Evolutionary conservation across 2,329 filamentous ascomycete species (phyloP).

Genomic region (Hypoxylon sp.): DNA sequence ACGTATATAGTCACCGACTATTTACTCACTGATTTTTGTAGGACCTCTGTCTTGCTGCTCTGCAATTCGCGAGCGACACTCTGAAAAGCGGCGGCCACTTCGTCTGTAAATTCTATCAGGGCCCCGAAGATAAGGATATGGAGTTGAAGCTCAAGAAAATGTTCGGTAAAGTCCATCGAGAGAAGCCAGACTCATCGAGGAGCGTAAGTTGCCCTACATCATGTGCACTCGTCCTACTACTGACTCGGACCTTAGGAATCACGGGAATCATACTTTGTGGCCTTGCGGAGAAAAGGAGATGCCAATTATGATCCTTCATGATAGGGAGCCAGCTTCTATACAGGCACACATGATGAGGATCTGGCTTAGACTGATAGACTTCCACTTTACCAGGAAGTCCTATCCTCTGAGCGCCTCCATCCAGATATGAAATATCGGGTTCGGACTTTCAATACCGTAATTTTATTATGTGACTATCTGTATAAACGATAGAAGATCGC

Average conservation of each 20-base stretch:
- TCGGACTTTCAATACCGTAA: too few species aligned
- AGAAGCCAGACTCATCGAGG: conserved; percentile 92
- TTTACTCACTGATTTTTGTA: conserved; percentile 49
- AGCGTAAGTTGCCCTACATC: conserved; percentile 64
- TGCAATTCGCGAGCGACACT: conserved; percentile 86
- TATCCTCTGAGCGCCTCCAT: too few species aligned
- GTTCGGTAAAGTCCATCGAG: conserved; percentile 81
- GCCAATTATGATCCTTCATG: too few species aligned
- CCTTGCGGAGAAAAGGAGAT: conserved; percentile 69
- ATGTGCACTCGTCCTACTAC: not conserved
- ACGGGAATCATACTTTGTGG: conserved; percentile 87
- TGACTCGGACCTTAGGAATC: conserved; percentile 68
- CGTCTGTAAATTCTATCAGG: conserved; percentile 97
- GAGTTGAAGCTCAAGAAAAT: conserved; percentile 77
- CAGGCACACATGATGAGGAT: too few species aligned
- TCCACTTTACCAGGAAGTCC: too few species aligned
- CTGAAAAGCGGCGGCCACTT: conserved; percentile 86
- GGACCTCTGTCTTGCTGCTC: conserved; percentile 89
- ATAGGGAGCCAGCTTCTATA: too few species aligned
- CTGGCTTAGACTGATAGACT: too few species aligned
- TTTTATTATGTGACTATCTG: too few species aligned
- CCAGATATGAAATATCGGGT: too few species aligned
- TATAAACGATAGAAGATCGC: too few species aligned
- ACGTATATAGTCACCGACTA: not conserved
- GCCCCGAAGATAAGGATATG: conserved; percentile 81